Evolutionary conservation across 352 stramenopile species (phyloP).

Genomic region (Phytophthora pisi): DNA sequence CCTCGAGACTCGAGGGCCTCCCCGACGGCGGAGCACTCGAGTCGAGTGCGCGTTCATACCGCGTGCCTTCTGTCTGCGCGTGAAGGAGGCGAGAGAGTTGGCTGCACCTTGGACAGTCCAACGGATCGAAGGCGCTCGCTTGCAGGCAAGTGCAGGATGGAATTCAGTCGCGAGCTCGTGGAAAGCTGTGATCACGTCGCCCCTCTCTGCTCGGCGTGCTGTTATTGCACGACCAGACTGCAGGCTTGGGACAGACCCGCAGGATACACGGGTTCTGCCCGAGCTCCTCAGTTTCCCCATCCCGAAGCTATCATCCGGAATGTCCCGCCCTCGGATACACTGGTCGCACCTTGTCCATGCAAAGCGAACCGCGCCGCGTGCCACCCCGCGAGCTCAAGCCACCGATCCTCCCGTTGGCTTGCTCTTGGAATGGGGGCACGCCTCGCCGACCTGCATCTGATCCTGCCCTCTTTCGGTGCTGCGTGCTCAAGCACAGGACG

Average conservation of each 20-base stretch:
- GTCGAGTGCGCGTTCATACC: not conserved
- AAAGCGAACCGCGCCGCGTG: not conserved
- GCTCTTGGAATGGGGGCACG: not conserved
- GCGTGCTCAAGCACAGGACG: not conserved
- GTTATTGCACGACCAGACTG: conserved; percentile 20
- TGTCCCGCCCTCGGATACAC: conserved; percentile 27
- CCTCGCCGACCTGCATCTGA: conserved; percentile 20
- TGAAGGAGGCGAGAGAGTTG: too few species aligned
- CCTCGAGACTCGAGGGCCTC: too few species aligned
- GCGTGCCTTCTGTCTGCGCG: conserved; percentile 1
- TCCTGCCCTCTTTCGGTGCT: conserved; percentile 16
- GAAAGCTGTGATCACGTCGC: conserved; percentile 13
- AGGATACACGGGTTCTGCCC: conserved; percentile 15
- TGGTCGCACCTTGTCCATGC: conserved; percentile 30
- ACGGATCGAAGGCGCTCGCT: not conserved
- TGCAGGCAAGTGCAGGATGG: conserved; percentile 8
- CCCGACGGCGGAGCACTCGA: too few species aligned
- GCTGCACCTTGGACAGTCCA: not conserved
- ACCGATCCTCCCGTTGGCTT: not conserved
- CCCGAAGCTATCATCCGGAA: conserved; percentile 9
- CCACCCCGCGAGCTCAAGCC: not conserved
- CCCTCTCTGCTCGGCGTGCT: conserved; percentile 11
- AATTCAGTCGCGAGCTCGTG: conserved; percentile 17
- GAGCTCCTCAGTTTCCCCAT: conserved; percentile 21
- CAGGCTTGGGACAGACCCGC: conserved; percentile 23